Conservation (phyloP, 2,329 filamentous ascomycete species). For the Ophiostoma quercus region DNA sequence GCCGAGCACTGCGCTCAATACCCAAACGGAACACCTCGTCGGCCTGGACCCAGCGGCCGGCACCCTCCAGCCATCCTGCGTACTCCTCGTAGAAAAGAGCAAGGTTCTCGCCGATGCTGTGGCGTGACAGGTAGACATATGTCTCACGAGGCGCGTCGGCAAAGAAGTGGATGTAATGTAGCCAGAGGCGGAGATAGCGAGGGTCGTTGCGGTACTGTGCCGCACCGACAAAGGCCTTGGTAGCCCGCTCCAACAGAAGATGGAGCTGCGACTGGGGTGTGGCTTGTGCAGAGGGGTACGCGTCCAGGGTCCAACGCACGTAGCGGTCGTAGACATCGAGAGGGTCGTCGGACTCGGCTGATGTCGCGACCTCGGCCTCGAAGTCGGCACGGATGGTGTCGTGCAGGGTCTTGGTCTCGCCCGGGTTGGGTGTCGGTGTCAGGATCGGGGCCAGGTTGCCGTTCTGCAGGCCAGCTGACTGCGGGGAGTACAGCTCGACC, state of each 20-base stretch:
- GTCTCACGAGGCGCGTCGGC: slow-evolving; percentile 89
- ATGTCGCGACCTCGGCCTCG: slow-evolving; percentile 71
- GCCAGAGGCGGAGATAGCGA: slow-evolving; percentile 86
- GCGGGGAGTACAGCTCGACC: slow-evolving; percentile 71
- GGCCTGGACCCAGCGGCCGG: slow-evolving; percentile 79
- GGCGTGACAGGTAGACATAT: slow-evolving; percentile 83
- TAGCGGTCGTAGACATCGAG: slow-evolving; percentile 95
- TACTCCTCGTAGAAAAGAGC: slow-evolving; percentile 97
- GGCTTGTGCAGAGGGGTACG: slow-evolving; percentile 89
- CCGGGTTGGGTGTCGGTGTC: slow-evolving; percentile 56
- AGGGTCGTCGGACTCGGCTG: slow-evolving; percentile 87
- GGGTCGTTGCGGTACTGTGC: slow-evolving; percentile 92
- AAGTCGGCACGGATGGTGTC: slow-evolving; percentile 76
- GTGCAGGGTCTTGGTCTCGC: slow-evolving; percentile 68
- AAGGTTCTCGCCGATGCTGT: slow-evolving; percentile 78
- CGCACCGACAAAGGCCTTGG: slow-evolving; percentile 79
- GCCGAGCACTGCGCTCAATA: slow-evolving; percentile 80
- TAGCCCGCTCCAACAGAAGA: slow-evolving; percentile 83
- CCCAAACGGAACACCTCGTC: slow-evolving; percentile 91
- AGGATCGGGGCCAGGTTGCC: slow-evolving; percentile 43
- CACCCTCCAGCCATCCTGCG: slow-evolving; percentile 82
- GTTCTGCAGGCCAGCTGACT: slow-evolving; percentile 43
- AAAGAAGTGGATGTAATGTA: slow-evolving; percentile 90
- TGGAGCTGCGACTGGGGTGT: slow-evolving; percentile 87
- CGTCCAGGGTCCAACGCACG: slow-evolving; percentile 91